Conservation (phyloP, 768 basidiomycete species). For the Mycena pura region DNA sequence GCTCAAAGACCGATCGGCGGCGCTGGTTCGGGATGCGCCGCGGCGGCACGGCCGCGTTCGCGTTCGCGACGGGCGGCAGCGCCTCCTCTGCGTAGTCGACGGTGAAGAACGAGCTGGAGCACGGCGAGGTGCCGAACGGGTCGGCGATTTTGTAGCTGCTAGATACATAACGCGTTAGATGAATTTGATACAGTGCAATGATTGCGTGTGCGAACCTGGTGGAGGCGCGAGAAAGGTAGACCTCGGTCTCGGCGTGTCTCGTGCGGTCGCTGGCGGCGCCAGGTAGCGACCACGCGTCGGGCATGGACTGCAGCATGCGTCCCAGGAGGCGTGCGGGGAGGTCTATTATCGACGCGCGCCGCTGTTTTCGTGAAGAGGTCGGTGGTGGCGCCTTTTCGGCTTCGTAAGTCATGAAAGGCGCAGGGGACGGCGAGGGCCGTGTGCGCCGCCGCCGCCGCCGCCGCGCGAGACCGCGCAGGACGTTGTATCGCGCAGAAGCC, state of each 20-base stretch:
- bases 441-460: too few relatives aligned
- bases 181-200: background rate
- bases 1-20: constrained; percentile 29
- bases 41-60: constrained; percentile 28
- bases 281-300: constrained; percentile 3
- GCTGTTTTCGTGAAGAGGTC: constrained; percentile 24
- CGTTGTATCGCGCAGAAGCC: constrained; percentile 15
- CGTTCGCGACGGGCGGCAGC: constrained; percentile 28
- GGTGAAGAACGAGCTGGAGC: constrained; percentile 53
- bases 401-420: background rate
- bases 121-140: constrained; percentile 47
- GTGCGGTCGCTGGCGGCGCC: background rate
- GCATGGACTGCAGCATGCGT: constrained; percentile 32
- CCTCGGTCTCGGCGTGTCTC: background rate
- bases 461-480: constrained; percentile 22
- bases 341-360: constrained; percentile 42
- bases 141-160: constrained; percentile 39
- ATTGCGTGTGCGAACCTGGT: constrained; percentile 9
- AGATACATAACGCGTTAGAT: constrained; percentile 8
- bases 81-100: constrained; percentile 46
- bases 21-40: constrained; percentile 4
- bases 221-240: background rate
- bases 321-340: constrained; percentile 45
- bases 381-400: constrained; percentile 10
- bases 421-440: constrained; percentile 12